phyloP scores from a whole-genome alignment of 345 rosid species.

The Pistacia integerrima region DNA sequence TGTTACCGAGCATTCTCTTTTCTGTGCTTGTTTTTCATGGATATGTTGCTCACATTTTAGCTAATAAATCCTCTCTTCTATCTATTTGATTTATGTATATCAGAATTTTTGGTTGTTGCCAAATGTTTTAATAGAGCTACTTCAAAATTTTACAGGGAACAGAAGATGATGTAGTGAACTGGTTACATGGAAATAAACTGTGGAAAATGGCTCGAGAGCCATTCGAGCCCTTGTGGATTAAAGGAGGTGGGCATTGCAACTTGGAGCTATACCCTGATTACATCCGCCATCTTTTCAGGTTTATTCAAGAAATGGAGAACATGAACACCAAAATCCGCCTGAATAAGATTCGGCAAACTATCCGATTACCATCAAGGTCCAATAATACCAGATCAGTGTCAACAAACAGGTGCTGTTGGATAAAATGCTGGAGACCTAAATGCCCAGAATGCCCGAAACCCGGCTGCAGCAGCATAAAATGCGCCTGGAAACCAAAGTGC shows the following conservation, averaged over 20 bases:
- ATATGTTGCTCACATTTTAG: background rate
- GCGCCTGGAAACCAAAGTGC: constrained; percentile 40
- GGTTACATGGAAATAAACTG: constrained; percentile 90
- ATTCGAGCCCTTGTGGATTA: constrained; percentile 94
- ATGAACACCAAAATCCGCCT: constrained; percentile 67
- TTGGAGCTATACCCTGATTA: constrained; percentile 94
- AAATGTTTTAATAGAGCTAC: background rate
- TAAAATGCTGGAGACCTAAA: constrained; percentile 43
- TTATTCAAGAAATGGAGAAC: constrained; percentile 89
- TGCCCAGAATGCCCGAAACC: constrained; percentile 41
- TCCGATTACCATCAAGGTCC: constrained; percentile 44
- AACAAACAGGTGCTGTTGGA: constrained; percentile 46
- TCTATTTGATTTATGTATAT: background rate
- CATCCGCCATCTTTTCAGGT: constrained; percentile 80
- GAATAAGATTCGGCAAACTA: constrained; percentile 64
- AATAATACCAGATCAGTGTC: constrained; percentile 5
- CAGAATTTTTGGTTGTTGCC: background rate
- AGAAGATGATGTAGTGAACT: constrained; percentile 95
- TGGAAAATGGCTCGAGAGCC: constrained; percentile 94
- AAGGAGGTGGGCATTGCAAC: constrained; percentile 99
- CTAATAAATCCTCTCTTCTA: background rate
- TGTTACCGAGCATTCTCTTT: background rate
- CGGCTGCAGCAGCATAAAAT: constrained; percentile 25
- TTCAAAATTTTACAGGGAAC: constrained; percentile 63
- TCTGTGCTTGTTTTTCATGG: background rate